Evolutionary conservation across 129 eudicot genomes (phyloP).

Genomic region (Centrapalus pauciflorus): DNA sequence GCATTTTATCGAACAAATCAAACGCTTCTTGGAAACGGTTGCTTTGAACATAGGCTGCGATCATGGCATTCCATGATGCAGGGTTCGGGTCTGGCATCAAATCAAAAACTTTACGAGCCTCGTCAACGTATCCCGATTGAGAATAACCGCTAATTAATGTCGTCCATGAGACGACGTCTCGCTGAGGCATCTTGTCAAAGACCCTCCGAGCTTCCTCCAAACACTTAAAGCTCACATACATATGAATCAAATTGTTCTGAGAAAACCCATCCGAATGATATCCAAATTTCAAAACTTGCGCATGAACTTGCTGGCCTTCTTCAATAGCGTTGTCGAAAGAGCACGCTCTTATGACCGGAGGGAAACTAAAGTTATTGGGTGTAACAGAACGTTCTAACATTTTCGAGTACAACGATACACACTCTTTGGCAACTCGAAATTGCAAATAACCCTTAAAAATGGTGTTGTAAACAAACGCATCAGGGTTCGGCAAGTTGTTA

Average conservation of each 20-base stretch:
- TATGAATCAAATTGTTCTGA: conserved; percentile 50
- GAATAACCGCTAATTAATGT: conserved; percentile 58
- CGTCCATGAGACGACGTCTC: conserved; percentile 49
- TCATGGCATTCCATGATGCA: conserved; percentile 56
- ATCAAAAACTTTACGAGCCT: conserved; percentile 45
- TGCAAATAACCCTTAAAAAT: conserved; percentile 44
- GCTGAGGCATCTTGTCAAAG: conserved; percentile 39
- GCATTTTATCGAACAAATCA: conserved; percentile 41
- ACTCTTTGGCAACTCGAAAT: conserved; percentile 21
- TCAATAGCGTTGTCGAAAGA: conserved; percentile 28
- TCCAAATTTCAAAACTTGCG: conserved; percentile 46
- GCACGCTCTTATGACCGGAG: conserved; percentile 46
- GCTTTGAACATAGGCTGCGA: conserved; percentile 46
- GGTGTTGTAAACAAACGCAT: conserved; percentile 60
- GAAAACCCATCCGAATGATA: conserved; percentile 38
- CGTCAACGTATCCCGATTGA: conserved; percentile 35
- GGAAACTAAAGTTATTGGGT: conserved; percentile 55
- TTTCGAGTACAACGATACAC: conserved; percentile 36
- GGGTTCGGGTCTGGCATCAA: conserved; percentile 41
- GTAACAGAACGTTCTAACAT: conserved; percentile 33
- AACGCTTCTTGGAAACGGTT: conserved; percentile 52
- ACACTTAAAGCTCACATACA: conserved; percentile 43
- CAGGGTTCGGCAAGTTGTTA: conserved; percentile 51
- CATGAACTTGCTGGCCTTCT: conserved; percentile 48
- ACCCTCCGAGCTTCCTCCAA: conserved; percentile 51